These are phyloP conservation scores for Talaromyces sp. DNA, from an alignment of 2,329 filamentous ascomycete genomes.

Conservation along the genomic window DNA sequence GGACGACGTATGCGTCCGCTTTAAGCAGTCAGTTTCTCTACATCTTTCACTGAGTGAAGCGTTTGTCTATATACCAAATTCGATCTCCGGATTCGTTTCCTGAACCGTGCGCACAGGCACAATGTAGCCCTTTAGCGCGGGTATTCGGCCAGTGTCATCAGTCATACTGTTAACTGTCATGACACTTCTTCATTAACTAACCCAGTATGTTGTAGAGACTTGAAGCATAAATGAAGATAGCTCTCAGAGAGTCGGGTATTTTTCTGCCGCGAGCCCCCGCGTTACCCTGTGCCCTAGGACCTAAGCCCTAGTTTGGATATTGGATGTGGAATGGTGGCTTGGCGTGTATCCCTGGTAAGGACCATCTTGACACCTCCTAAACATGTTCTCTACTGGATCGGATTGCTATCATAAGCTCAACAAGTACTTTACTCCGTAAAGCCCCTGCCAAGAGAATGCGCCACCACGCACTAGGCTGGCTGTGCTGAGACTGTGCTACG, in stretches of 20 bases:
- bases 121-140: slow-evolving; percentile 29
- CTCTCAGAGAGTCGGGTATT: neutral
- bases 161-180: neutral
- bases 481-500: neutral
- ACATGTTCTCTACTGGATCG: too few species aligned
- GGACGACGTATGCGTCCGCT: slow-evolving; percentile 40
- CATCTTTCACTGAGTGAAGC: too few species aligned
- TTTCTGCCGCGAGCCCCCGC: neutral
- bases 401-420: too few species aligned
- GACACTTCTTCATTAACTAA: neutral
- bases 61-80: slow-evolving; percentile 38
- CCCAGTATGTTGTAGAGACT: too few species aligned
- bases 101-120: slow-evolving; percentile 39
- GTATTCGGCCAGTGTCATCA: slow-evolving; percentile 12
- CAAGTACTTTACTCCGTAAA: too few species aligned
- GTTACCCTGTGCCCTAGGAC: slow-evolving; percentile 18
- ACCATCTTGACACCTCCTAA: too few species aligned
- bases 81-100: slow-evolving; percentile 34
- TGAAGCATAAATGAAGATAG: neutral
- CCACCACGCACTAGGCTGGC: too few species aligned
- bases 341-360: neutral
- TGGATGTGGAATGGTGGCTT: neutral
- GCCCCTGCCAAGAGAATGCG: neutral
- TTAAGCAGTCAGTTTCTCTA: neutral
- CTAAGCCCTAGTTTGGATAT: slow-evolving; percentile 19